Conservation (phyloP, 1,284 basidiomycete species). For the Moesziomyces sp. region DNA sequence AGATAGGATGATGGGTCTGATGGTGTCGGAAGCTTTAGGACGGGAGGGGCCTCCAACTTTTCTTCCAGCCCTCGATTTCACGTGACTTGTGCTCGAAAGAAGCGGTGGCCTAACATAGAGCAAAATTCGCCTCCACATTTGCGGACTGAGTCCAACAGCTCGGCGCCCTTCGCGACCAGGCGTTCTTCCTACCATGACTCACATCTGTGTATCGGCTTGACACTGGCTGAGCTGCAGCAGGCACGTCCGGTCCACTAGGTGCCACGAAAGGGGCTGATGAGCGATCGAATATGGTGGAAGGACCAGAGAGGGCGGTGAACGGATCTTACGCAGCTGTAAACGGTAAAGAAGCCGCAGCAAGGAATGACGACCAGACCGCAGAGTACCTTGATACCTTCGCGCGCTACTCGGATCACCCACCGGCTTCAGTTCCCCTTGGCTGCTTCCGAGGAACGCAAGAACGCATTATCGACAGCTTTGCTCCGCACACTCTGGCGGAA, state of each 20-base stretch:
- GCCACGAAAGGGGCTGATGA: too few species aligned
- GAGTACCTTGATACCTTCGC: not conserved
- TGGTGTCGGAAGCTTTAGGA: slow-evolving; percentile 8
- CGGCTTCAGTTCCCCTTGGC: not conserved
- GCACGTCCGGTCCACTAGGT: too few species aligned
- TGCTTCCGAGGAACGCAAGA: slow-evolving; percentile 5
- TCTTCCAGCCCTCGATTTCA: slow-evolving; percentile 20
- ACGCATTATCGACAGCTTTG: slow-evolving; percentile 2
- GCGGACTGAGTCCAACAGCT: too few species aligned
- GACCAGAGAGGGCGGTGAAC: too few species aligned
- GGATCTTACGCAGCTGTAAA: not conserved
- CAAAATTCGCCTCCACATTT: slow-evolving; percentile 2
- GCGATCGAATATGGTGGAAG: too few species aligned
- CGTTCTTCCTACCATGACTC: too few species aligned
- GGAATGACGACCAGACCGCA: not conserved
- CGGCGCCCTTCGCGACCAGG: too few species aligned
- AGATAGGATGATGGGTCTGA: slow-evolving; percentile 1
- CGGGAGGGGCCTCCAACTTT: slow-evolving; percentile 23
- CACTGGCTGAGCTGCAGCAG: too few species aligned
- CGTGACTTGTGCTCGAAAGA: slow-evolving; percentile 13
- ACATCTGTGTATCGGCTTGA: too few species aligned
- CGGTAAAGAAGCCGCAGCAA: not conserved
- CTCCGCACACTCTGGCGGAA: not conserved
- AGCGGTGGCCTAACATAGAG: slow-evolving; percentile 6
- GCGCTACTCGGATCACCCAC: not conserved